phyloP scores from a whole-genome alignment of 2,329 filamentous ascomycete species.

The Myriosclerotinia duriaeana region DNA sequence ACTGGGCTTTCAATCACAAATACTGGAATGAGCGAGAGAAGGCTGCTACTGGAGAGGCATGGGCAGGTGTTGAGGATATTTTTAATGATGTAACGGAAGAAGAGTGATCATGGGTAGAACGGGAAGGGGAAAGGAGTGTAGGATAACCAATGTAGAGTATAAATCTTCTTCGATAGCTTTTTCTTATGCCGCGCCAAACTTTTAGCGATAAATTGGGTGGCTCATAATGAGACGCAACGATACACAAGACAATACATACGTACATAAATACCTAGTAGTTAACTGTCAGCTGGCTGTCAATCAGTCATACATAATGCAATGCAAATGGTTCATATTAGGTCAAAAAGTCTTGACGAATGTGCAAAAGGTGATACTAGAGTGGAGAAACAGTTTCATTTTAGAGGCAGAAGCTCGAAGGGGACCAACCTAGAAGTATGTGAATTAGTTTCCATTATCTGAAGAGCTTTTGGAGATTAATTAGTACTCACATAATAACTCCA shows the following conservation, averaged over 20 bases:
- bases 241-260: background rate
- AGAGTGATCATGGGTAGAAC: background rate
- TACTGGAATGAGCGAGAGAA: slow-evolving; percentile 74
- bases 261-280: background rate
- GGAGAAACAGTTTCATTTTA: background rate
- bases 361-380: background rate
- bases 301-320: slow-evolving; percentile 2
- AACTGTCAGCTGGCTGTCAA: background rate
- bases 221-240: slow-evolving; percentile 1
- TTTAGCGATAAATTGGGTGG: background rate
- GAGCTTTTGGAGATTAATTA: background rate
- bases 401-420: background rate
- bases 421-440: background rate
- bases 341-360: slow-evolving; percentile 2
- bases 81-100: slow-evolving; percentile 31
- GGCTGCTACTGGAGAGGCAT: slow-evolving; percentile 36
- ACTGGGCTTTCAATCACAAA: slow-evolving; percentile 83
- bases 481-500: background rate
- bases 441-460: background rate
- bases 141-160: slow-evolving; percentile 16
- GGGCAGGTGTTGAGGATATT: slow-evolving; percentile 42
- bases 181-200: background rate
- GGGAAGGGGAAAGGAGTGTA: background rate
- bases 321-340: background rate
- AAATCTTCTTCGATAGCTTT: slow-evolving; percentile 24